Base-by-base conservation (phyloP, 2,329 filamentous ascomycete genomes). In the Onygenales sp. region DNA sequence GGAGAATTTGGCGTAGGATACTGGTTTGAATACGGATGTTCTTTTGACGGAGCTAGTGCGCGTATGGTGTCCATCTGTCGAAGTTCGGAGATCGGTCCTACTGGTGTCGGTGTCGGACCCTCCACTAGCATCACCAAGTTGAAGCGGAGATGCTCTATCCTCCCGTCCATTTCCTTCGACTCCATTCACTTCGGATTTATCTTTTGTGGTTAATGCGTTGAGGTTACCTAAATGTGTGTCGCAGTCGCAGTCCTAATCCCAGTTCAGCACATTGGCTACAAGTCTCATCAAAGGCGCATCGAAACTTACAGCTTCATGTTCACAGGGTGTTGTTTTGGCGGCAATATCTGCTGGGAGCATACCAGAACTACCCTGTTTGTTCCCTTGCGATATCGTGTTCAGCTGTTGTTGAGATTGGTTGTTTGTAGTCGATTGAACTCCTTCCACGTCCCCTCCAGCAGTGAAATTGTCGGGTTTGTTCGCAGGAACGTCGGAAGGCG, bases 401-500 rank as follows among this genome's bases (percentile, higher is more conserved):
- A 49, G 57, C 46, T 59, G 61, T 54, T 57, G 57, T 50, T 65
- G 64, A 54, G 59, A 56, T 59, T 65, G 59, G 52, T 59, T 64
- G 50, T 61, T 64, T 51, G 63, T 62, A 64, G 65, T 70, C 62
- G 65, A 67, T 67, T 52, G 51, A 59, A 63, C 67, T 64, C 67
- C 67, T 69, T 64, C 69, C 65, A 63, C 68, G 66, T 73, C 71
- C 67, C 70, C 72, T 73, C 72, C 74, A 76, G 77, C 77, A 76
- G 74, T 65, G 64, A 62, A 63, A 62, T 74, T 72, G 70, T 73
- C 74, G 72, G 75, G 75, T 73, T 73, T 77, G 75, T 74, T 77
- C 77, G 79, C 80, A 83, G 77, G 75, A 74, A 76, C 80, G 80
- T 82, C 81, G 79, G 81, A 80, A 75, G 79, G 77, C 76, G 77